Base-by-base conservation (phyloP, 352 stramenopile genomes). In the Globisporangium canariense region DNA sequence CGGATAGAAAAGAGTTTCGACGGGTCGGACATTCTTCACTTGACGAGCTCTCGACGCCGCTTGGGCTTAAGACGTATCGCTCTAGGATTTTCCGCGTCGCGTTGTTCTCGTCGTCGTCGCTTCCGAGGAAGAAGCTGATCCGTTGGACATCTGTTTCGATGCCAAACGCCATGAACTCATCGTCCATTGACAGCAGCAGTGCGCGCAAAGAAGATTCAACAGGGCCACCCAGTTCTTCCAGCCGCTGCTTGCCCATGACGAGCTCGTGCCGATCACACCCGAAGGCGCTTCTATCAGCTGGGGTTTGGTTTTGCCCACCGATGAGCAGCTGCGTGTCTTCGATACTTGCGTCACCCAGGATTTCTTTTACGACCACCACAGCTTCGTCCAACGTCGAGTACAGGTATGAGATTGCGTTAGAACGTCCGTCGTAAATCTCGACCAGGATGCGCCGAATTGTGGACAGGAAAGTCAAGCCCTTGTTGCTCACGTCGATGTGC, bases 91-190 rank as follows among this genome's bases (percentile, higher is more conserved):
- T 67, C 43, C 74, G 76, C 16, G 72, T 78, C 13, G 76, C 50
- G 46, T 73, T 74, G 30, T 77, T 68, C 20, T 69, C 65, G 22
- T 71, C 67, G 18, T 89, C 74, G 11, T 82, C 73, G 13, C 66
- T 77, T 2, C 83, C 83, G 10, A 94, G 61, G 25, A 91, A 88
- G 55, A 94, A 94, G 53, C 80, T 88, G 25, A 90, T 65, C 0
- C 74, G 80, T 43, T 93, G 80, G 4, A 74, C 63, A 41, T 73
- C 66, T 1, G 76, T 86, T 49, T 94, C 83, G 58, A 94, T 91
- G 30, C 81, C 86, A 64, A 90, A 93, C n/a, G 77, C 75, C 53
- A 63, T 66, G 57, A 94, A 86, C 18, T 89, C 76, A 25, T 86
- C 73, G 20, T 86, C 79, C 65, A 84, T 80, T 11, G 80, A 81